Percentiles rank a stretch among this genome's conserved stretches.
These are phyloP conservation scores for Heliosperma pusillum DNA, from an alignment of 148 eudicot species.

Conservation along the genomic window DNA sequence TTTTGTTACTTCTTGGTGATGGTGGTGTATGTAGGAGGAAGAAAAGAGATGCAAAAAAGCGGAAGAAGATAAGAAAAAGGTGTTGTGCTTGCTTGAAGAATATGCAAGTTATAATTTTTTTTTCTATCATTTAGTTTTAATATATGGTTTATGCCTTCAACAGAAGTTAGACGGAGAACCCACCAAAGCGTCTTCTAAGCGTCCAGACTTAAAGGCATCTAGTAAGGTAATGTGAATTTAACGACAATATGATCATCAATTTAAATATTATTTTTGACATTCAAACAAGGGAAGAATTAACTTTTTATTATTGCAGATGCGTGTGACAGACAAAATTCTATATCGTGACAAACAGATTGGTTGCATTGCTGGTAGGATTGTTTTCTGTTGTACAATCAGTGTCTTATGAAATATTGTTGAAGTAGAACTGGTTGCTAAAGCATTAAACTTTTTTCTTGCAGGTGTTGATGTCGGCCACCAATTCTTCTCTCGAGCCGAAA, in stretches of 20 bases:
- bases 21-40: constrained; percentile 51
- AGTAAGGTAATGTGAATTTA: constrained; percentile 27
- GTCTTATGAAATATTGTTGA: background rate
- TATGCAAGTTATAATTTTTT: background rate
- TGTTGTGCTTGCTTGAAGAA: constrained; percentile 13
- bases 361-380: constrained; percentile 62
- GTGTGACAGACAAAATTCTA: constrained; percentile 28
- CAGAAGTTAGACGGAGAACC: constrained; percentile 17
- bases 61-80: constrained; percentile 25
- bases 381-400: background rate
- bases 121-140: background rate
- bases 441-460: constrained; percentile 25
- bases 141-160: background rate
- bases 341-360: constrained; percentile 53
- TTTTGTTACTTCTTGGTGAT: background rate
- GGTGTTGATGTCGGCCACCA: constrained; percentile 95
- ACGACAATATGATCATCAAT: background rate
- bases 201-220: constrained; percentile 45
- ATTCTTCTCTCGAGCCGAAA: constrained; percentile 84
- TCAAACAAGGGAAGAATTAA: background rate
- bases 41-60: constrained; percentile 47
- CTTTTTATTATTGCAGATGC: constrained; percentile 52
- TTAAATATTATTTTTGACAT: background rate
- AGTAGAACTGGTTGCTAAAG: background rate
- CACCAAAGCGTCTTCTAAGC: constrained; percentile 26